phyloP scores from a whole-genome alignment of 352 stramenopile species.

The Phytopythium kandeliae region DNA sequence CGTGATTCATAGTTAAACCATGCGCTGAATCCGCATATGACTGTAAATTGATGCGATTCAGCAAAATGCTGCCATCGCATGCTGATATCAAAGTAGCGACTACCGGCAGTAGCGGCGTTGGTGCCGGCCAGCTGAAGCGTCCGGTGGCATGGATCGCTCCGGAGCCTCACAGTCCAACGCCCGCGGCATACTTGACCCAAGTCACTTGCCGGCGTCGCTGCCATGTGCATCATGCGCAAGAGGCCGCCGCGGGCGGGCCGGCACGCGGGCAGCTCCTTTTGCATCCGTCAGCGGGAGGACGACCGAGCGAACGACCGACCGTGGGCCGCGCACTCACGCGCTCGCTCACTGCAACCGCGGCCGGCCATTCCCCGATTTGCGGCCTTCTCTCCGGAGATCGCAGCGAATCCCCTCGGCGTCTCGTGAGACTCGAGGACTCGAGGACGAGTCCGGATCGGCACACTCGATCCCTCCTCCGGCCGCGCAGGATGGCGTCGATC shows the following conservation, averaged over 20 bases:
- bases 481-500: conserved; percentile 11
- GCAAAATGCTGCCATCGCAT: no score
- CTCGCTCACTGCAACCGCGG: background rate
- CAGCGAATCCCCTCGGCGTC: background rate
- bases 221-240: background rate
- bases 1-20: no score
- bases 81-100: no score
- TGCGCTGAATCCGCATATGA: no score
- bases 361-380: conserved; percentile 19
- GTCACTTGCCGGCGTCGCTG: background rate
- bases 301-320: background rate
- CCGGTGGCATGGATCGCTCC: no score
- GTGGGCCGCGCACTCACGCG: background rate
- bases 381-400: conserved; percentile 5
- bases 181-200: background rate
- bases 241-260: background rate
- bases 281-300: background rate
- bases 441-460: no score
- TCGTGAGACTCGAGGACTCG: conserved; percentile 2
- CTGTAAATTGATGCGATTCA: no score
- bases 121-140: no score
- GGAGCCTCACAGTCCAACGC: background rate
- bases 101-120: no score
- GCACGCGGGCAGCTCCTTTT: background rate
- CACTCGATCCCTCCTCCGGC: no score